Base-by-base conservation (phyloP, 176 grass and related monocot genomes). In the Zea luxurians region DNA sequence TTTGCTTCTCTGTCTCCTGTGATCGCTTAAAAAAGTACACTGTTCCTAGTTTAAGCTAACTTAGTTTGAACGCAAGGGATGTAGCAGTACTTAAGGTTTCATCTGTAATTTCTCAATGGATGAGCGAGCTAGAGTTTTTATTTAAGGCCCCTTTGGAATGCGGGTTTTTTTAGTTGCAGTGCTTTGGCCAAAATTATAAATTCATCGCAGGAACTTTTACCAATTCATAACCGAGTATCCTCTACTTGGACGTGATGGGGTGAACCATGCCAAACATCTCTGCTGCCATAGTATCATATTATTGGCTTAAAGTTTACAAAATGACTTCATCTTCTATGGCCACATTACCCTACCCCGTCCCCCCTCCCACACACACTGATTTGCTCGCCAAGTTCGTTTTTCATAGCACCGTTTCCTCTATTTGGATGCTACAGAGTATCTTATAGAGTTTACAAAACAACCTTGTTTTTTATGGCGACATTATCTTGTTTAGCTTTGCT, bases 151-250 rank as follows among this genome's bases (percentile, higher is more conserved):
- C 27, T 68, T 3, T 27, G 17, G 17, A 48, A 27, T 27, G 27
- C 27, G 27, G 27, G 27, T 27, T 27, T 68, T 17, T 13, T 86
- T 81, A 69, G 45, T 15, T 76, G 16, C 38, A 64, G 11, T 71
- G 47, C 15, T 64, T 42, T 13, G 20, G 59, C 8, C 8, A 69
- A 65, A 27, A 45, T 13, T 17, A 42, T 9, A 45, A 37, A 71
- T 44, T 9, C 10, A 20, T 13, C 0, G 2, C 21, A 21, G 9
- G n/a, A 46, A n/a, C 17, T 68, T 13, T 10, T 21, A 46, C 66
- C 35, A 45, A 15, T 52, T 4, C 10, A 20, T 47, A 68, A 21
- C 42, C 12, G 17, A 46, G 3, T 45, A 45, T 46, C 4, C 41
- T 67, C 40, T 67, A 44, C 38, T 68, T 69, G 43, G 42, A 7